phyloP scores from a whole-genome alignment of 2,329 filamentous ascomycete species.

The Monosporascus sp. region DNA sequence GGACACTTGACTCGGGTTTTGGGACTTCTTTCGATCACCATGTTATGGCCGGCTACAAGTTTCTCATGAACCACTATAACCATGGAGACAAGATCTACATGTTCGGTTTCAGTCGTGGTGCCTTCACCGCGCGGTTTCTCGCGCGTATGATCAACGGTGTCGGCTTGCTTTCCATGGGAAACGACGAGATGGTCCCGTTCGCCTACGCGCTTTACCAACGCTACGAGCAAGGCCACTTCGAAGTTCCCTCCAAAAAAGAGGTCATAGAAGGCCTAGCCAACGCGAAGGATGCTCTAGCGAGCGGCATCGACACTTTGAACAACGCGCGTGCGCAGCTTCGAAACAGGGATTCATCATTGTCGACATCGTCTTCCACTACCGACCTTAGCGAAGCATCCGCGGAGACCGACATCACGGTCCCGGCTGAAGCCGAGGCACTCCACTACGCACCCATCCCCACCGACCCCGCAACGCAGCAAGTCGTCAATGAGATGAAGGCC shows the following conservation, averaged over 20 bases:
- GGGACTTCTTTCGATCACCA: slow-evolving; percentile 45
- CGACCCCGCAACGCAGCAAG: slow-evolving; percentile 4
- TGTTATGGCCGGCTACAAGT: slow-evolving; percentile 47
- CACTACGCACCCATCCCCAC: neutral
- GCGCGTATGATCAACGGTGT: slow-evolving; percentile 45
- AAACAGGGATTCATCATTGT: too few species aligned
- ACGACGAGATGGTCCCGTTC: slow-evolving; percentile 49
- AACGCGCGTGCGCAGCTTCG: slow-evolving; percentile 21
- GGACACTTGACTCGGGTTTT: slow-evolving; percentile 37
- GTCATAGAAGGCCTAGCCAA: slow-evolving; percentile 2
- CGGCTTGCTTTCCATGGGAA: slow-evolving; percentile 44
- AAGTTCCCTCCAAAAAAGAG: slow-evolving; percentile 14
- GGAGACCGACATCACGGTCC: neutral
- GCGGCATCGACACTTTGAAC: slow-evolving; percentile 18
- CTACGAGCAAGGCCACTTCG: slow-evolving; percentile 33
- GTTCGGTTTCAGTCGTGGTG: slow-evolving; percentile 48
- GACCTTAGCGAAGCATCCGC: slow-evolving; percentile 13
- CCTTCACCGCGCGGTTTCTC: slow-evolving; percentile 48
- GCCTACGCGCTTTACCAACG: slow-evolving; percentile 39
- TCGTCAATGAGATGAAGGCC: slow-evolving; percentile 33
- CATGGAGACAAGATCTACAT: slow-evolving; percentile 47
- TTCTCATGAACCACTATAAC: slow-evolving; percentile 47
- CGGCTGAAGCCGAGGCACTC: neutral
- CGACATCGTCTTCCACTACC: slow-evolving; percentile 1
- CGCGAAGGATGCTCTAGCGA: slow-evolving; percentile 2